phyloP scores from a whole-genome alignment of 108 stramenopile genomes.

The Cyclostephanos tholiformis region DNA sequence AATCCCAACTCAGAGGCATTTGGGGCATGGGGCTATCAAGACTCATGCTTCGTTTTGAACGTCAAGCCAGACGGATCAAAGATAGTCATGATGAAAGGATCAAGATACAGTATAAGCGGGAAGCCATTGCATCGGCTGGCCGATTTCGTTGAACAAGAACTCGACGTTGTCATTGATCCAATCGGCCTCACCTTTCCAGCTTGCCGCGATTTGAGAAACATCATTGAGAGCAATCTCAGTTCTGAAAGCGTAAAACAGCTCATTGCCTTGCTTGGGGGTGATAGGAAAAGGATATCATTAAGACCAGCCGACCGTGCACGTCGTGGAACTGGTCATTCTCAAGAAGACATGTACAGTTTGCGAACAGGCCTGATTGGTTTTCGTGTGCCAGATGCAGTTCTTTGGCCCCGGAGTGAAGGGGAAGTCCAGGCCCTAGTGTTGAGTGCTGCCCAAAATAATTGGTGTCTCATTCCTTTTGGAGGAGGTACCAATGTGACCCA shows the following conservation, averaged over 20 bases:
- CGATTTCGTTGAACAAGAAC: constrained; percentile 76
- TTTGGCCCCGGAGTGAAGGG: constrained; percentile 64
- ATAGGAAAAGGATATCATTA: constrained; percentile 44
- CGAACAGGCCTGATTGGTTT: constrained; percentile 52
- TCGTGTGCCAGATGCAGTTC: constrained; percentile 84
- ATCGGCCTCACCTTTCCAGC: constrained; percentile 34
- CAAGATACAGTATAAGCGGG: constrained; percentile 65
- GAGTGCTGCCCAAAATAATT: constrained; percentile 54
- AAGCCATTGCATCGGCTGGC: constrained; percentile 63
- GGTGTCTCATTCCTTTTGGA: constrained; percentile 94
- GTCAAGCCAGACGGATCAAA: constrained; percentile 43
- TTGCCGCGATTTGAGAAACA: not conserved
- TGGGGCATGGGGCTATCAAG: constrained; percentile 87
- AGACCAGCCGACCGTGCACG: constrained; percentile 57
- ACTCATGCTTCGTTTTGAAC: constrained; percentile 74
- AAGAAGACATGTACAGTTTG: constrained; percentile 78
- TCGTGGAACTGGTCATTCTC: constrained; percentile 87
- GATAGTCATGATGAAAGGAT: constrained; percentile 75
- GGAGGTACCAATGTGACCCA: constrained; percentile 93
- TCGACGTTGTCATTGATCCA: constrained; percentile 63
- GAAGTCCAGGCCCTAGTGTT: constrained; percentile 64
- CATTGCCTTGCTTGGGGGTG: constrained; percentile 16
- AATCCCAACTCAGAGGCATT: constrained; percentile 59
- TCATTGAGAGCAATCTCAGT: constrained; percentile 24
- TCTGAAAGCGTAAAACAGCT: constrained; percentile 23